phyloP scores from a whole-genome alignment of 1,284 basidiomycete genomes.

The Cystobasidium sp. region DNA sequence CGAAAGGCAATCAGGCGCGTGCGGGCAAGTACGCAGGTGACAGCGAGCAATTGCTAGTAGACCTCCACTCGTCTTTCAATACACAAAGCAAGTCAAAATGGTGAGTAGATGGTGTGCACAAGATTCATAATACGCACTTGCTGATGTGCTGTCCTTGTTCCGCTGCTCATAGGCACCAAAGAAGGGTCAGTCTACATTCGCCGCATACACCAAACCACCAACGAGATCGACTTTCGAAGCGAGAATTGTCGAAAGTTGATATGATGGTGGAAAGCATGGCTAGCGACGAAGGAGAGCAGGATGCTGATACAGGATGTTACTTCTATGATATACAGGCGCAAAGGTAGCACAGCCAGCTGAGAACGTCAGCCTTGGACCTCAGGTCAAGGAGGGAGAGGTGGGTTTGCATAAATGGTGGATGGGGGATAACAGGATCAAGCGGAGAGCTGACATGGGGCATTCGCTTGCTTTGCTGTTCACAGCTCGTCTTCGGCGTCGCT shows the following conservation, averaged over 20 bases:
- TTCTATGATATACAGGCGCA: constrained; percentile 33
- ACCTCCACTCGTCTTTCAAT: neutral
- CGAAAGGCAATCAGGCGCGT: neutral
- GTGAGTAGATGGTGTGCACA: constrained; percentile 25
- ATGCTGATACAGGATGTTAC: constrained; percentile 11
- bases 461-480: neutral
- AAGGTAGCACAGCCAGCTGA: constrained; percentile 41
- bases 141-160: neutral
- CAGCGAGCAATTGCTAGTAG: neutral
- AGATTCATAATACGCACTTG: neutral
- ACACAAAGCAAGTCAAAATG: constrained; percentile 33
- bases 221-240: constrained; percentile 17
- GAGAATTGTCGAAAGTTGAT: neutral
- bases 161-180: constrained; percentile 31
- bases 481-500: constrained; percentile 70
- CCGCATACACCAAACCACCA: neutral
- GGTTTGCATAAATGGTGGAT: neutral
- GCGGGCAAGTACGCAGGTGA: neutral
- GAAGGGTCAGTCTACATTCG: constrained; percentile 34
- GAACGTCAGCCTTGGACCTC: constrained; percentile 79
- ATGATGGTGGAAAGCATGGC: neutral
- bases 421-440: neutral
- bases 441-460: neutral
- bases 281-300: neutral
- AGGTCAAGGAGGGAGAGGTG: constrained; percentile 91